A percentile compares a stretch with the other conserved stretches of the same genome.
Evolutionary conservation across 2,329 filamentous ascomycete species (phyloP).

Genomic region (Cercospora citrullina): DNA sequence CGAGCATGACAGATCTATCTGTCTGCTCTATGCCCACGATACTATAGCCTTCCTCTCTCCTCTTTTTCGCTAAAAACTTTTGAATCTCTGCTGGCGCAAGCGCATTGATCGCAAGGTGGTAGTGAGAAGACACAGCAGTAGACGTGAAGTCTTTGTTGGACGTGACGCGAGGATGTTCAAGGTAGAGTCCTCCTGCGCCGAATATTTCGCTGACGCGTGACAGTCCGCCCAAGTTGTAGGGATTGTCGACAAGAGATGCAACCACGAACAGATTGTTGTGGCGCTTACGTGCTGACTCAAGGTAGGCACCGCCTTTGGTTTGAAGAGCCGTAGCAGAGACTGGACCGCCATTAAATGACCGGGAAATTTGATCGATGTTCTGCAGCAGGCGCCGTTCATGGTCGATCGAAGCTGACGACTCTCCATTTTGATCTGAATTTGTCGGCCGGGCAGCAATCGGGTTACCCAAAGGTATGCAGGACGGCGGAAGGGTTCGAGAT

Average conservation of each 20-base stretch:
- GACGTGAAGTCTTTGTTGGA: slow-evolving; percentile 52
- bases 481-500: slow-evolving; percentile 23
- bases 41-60: slow-evolving; percentile 50
- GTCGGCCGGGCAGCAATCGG: slow-evolving; percentile 7
- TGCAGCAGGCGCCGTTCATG: slow-evolving; percentile 19
- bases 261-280: slow-evolving; percentile 46
- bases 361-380: slow-evolving; percentile 24
- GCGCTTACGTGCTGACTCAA: slow-evolving; percentile 37
- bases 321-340: slow-evolving; percentile 44
- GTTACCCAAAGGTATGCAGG: slow-evolving; percentile 39
- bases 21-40: slow-evolving; percentile 58
- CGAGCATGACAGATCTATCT: slow-evolving; percentile 50
- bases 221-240: slow-evolving; percentile 53
- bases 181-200: slow-evolving; percentile 48
- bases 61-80: slow-evolving; percentile 44
- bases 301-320: slow-evolving; percentile 53
- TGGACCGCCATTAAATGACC: slow-evolving; percentile 19
- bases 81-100: slow-evolving; percentile 31
- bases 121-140: slow-evolving; percentile 52
- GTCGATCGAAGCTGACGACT: slow-evolving; percentile 2
- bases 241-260: slow-evolving; percentile 53
- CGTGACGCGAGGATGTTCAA: slow-evolving; percentile 45
- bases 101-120: slow-evolving; percentile 50
- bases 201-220: slow-evolving; percentile 55
- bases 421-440: background rate